phyloP scores from a whole-genome alignment of 441 rosid genomes.

The Populus hybrid region DNA sequence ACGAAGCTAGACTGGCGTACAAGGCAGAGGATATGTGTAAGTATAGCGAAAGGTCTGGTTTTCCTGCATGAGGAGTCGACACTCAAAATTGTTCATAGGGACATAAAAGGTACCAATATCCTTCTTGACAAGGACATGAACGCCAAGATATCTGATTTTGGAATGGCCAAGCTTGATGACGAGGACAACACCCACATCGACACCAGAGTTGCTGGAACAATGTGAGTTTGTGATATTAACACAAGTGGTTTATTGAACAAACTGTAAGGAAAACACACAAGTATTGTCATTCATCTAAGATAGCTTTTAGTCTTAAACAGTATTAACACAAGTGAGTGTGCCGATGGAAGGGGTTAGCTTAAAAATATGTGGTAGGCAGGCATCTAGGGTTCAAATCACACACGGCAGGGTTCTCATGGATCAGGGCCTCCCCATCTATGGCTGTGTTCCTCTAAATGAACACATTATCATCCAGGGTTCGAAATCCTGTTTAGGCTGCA shows the following conservation, averaged over 20 bases:
- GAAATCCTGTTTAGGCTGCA: background rate
- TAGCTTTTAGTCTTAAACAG: too few relatives aligned
- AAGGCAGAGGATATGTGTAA: conserved; percentile 54
- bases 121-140: conserved; percentile 61
- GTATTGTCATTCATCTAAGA: too few relatives aligned
- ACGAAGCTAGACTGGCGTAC: conserved; percentile 44
- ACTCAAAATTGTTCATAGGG: conserved; percentile 66
- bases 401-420: too few relatives aligned
- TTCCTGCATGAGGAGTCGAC: conserved; percentile 70
- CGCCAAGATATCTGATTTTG: conserved; percentile 74
- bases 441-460: background rate
- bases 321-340: too few relatives aligned
- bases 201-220: too few relatives aligned
- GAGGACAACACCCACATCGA: background rate
- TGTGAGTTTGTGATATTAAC: too few relatives aligned
- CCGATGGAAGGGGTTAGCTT: background rate
- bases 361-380: too few relatives aligned
- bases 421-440: too few relatives aligned
- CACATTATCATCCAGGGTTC: background rate
- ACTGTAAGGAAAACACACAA: too few relatives aligned
- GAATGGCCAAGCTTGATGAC: conserved; percentile 69
- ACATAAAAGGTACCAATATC: conserved; percentile 69
- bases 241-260: too few relatives aligned
- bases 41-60: conserved; percentile 57
- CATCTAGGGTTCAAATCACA: too few relatives aligned